These are phyloP conservation scores for Trichocladium uniseriatum DNA, from an alignment of 495 filamentous ascomycete genomes.

Conservation along the genomic window DNA sequence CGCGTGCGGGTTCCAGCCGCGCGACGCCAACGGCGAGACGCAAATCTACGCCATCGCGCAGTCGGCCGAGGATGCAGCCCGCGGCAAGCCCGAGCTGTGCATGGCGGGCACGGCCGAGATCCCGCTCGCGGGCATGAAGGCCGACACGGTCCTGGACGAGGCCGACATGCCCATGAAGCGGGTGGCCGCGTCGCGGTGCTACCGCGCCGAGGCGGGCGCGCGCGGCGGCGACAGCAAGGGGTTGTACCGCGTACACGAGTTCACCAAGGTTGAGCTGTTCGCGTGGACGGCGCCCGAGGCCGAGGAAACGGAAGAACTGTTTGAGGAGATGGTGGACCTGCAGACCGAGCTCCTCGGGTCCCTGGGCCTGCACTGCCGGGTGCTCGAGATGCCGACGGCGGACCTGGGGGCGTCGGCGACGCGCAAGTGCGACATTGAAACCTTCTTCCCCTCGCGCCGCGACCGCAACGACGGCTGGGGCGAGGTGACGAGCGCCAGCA, in stretches of 20 bases:
- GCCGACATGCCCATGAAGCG: conserved; percentile 54
- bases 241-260: conserved; percentile 96
- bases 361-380: conserved; percentile 73
- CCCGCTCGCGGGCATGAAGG: conserved; percentile 83
- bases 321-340: conserved; percentile 73
- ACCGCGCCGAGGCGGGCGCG: conserved; percentile 87
- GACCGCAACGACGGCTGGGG: conserved; percentile 75
- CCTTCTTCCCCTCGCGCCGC: conserved; percentile 77
- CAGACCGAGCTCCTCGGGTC: conserved; percentile 72
- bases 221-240: conserved; percentile 86
- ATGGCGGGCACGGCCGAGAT: conserved; percentile 91
- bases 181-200: conserved; percentile 79
- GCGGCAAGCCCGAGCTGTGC: conserved; percentile 55
- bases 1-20: conserved; percentile 87
- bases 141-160: conserved; percentile 53
- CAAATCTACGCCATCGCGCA: conserved; percentile 78
- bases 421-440: conserved; percentile 88
- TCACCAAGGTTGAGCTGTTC: conserved; percentile 97
- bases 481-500: conserved; percentile 81
- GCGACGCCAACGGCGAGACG: conserved; percentile 82
- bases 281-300: conserved; percentile 59
- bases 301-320: conserved; percentile 45
- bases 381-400: conserved; percentile 82
- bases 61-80: conserved; percentile 44
- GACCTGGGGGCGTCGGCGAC: conserved; percentile 83